Evolutionary conservation across 805 yeast genomes (phyloP), one percentile per base, ranked within the genome.

Genomic region (Ascoidea rubescens): DNA sequence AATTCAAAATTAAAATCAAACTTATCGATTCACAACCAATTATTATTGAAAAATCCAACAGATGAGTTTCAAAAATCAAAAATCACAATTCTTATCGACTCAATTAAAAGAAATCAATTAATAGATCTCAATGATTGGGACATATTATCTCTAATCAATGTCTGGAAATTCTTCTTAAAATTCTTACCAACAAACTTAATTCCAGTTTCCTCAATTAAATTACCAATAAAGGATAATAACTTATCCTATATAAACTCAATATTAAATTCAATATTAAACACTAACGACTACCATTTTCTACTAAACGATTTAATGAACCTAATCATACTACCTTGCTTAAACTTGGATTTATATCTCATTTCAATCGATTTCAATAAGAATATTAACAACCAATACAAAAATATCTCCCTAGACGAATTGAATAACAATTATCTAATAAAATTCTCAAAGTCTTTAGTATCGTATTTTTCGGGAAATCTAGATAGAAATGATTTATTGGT

Each of bases 121-220:
- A 60, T 80, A 33, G 71, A 78, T 65, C 66, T 80, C 44, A 70
- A 70, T 51, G 84, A 80, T 60, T 80, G 79, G 71, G 79, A 79
- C 50, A 69, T 82, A 8, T 70, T 70, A 55, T 71, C 75, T 50
- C 71, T 77, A n/a, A 71, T 78, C 10, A 70, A 77, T 4, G 56
- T 66, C 10, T 59, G 72, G 52, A 72, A 57, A 51, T 67, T 71
- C 53, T 75, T 71, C 51, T 61, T 87, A 43, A 68, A 72, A 53
- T 78, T 73, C 43, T 70, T 81, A 43, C 77, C 82, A 0, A 57
- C 59, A 10, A 80, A 86, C 0, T 67, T 85, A 42, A 65, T 86
- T 21, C 76, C 83, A 2, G 64, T 76, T 4, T 67, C 67, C 16
- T 50, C 61, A n/a, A 73, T 84, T 10, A 59, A 63, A 5, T 62